These are phyloP conservation scores for Filobasidium floriforme DNA, from an alignment of 768 basidiomycete genomes.

Conservation along the genomic window DNA sequence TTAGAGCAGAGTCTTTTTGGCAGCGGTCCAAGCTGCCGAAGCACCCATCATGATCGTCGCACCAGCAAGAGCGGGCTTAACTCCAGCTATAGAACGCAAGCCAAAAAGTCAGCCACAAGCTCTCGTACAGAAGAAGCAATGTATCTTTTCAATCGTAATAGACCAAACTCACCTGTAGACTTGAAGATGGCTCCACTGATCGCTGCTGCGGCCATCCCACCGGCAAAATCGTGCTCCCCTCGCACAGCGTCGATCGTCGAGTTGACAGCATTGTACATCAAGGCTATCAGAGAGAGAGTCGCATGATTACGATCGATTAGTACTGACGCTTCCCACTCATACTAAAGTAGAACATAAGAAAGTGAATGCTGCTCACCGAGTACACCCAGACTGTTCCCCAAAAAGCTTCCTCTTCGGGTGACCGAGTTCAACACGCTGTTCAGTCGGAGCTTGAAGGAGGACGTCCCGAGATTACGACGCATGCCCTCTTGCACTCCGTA, in stretches of 20 bases:
- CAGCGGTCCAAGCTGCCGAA: constrained; percentile 89
- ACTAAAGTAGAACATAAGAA: neutral
- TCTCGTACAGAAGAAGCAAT: constrained; percentile 25
- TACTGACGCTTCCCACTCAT: neutral
- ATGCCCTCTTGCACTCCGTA: constrained; percentile 97
- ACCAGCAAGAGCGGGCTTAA: constrained; percentile 79
- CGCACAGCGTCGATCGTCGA: constrained; percentile 81
- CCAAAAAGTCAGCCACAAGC: constrained; percentile 7
- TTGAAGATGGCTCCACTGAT: constrained; percentile 86
- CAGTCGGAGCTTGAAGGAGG: constrained; percentile 63
- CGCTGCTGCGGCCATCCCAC: constrained; percentile 86
- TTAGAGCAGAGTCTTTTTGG: constrained; percentile 67
- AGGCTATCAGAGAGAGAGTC: constrained; percentile 52
- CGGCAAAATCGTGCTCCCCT: constrained; percentile 82
- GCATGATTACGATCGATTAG: neutral
- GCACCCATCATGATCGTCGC: constrained; percentile 80
- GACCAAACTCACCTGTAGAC: constrained; percentile 73
- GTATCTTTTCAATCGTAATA: too few relatives aligned
- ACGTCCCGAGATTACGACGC: constrained; percentile 54
- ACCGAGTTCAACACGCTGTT: constrained; percentile 95
- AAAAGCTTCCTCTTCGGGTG: constrained; percentile 91
- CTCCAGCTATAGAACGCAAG: constrained; percentile 61
- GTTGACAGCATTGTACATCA: constrained; percentile 93
- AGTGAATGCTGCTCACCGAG: constrained; percentile 61
- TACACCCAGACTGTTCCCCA: constrained; percentile 97